Evolutionary conservation across 768 basidiomycete species (phyloP).

Genomic region (Austroboletus festivus): DNA sequence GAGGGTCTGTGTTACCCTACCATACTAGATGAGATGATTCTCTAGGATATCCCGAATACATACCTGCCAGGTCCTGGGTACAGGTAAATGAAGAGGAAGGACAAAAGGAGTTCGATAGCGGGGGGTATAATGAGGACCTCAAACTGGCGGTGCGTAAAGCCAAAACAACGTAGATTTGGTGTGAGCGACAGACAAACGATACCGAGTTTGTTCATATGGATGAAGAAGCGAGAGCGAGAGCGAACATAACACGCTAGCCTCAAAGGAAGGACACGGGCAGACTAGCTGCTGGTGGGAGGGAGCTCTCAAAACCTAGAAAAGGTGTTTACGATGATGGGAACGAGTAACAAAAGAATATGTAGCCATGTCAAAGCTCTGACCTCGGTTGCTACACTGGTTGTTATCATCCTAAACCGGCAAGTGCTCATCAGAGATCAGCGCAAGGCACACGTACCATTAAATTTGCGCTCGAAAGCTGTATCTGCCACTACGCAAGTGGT

Average conservation of each 20-base stretch:
- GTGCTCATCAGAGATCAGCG: neutral
- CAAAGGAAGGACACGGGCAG: slow-evolving; percentile 40
- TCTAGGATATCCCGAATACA: slow-evolving; percentile 21
- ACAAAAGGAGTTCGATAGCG: slow-evolving; percentile 59
- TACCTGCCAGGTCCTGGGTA: slow-evolving; percentile 50
- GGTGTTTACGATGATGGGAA: slow-evolving; percentile 28
- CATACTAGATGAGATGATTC: slow-evolving; percentile 1
- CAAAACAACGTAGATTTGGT: slow-evolving; percentile 67
- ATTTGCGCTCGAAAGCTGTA: neutral
- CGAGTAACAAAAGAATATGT: slow-evolving; percentile 6
- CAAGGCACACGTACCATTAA: too few relatives aligned
- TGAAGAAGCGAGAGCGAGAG: slow-evolving; percentile 16
- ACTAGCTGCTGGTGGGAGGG: slow-evolving; percentile 37
- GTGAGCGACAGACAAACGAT: slow-evolving; percentile 67
- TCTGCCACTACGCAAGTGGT: neutral
- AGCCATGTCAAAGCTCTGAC: neutral
- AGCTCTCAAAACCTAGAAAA: slow-evolving; percentile 4
- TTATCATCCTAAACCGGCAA: slow-evolving; percentile 14
- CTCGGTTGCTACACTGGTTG: slow-evolving; percentile 20
- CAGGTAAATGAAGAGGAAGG: slow-evolving; percentile 47
- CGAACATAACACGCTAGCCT: slow-evolving; percentile 35
- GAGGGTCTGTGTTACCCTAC: slow-evolving; percentile 51
- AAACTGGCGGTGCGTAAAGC: slow-evolving; percentile 45
- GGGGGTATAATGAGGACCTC: slow-evolving; percentile 58
- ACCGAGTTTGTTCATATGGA: slow-evolving; percentile 39